These are phyloP conservation scores for Metarhizium humberi DNA, from an alignment of 2,329 filamentous ascomycete genomes.

Conservation along the genomic window DNA sequence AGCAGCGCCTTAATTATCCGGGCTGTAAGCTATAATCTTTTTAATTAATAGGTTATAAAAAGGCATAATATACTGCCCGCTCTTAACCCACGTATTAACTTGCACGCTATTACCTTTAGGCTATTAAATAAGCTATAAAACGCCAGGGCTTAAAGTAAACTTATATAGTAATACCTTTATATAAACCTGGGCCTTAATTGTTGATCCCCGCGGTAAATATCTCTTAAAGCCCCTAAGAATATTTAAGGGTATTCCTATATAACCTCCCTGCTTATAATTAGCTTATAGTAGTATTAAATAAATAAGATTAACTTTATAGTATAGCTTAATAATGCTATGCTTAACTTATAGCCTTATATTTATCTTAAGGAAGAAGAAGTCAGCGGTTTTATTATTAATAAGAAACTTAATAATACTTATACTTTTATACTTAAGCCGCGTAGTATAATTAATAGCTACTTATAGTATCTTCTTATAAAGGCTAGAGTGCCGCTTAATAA, in stretches of 20 bases:
- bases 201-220: slow-evolving; percentile 14
- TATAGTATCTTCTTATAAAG: slow-evolving; percentile 20
- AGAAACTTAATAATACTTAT: slow-evolving; percentile 43
- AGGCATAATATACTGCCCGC: slow-evolving; percentile 45
- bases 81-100: slow-evolving; percentile 54
- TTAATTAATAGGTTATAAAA: slow-evolving; percentile 49
- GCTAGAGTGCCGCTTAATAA: slow-evolving; percentile 29
- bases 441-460: slow-evolving; percentile 6
- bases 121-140: slow-evolving; percentile 48
- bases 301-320: slow-evolving; percentile 63
- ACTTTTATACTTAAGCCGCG: slow-evolving; percentile 18
- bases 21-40: slow-evolving; percentile 48
- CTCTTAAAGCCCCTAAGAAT: slow-evolving; percentile 7
- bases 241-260: neutral
- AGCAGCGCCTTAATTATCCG: slow-evolving; percentile 20
- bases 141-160: slow-evolving; percentile 49
- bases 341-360: slow-evolving; percentile 64
- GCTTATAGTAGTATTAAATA: slow-evolving; percentile 33
- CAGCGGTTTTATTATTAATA: slow-evolving; percentile 50
- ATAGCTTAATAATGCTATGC: slow-evolving; percentile 70
- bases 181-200: slow-evolving; percentile 28
- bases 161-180: slow-evolving; percentile 43
- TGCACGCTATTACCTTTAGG: slow-evolving; percentile 35
- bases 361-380: slow-evolving; percentile 49
- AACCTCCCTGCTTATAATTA: slow-evolving; percentile 6